Evolutionary conservation across 768 basidiomycete genomes (phyloP).

Genomic region (Cyclocybe cylindracea): DNA sequence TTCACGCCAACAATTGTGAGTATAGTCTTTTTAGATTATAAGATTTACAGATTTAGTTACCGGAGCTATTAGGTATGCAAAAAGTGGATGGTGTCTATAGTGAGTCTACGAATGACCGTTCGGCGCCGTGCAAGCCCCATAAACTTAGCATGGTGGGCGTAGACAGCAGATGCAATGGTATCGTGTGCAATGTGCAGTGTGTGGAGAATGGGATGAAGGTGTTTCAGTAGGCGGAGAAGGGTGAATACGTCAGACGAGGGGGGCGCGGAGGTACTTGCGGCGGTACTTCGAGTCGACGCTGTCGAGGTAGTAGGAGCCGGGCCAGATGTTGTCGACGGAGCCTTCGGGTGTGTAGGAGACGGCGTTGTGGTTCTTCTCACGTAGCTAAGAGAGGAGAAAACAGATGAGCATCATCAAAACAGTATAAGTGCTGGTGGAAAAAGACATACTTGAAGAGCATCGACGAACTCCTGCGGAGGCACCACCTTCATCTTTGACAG

Average conservation of each 20-base stretch:
- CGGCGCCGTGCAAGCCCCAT: too few relatives aligned
- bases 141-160: too few relatives aligned
- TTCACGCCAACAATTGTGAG: too few relatives aligned
- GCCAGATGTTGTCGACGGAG: conserved; percentile 90
- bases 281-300: conserved; percentile 89
- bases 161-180: too few relatives aligned
- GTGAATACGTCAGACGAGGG: conserved; percentile 30
- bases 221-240: neutral
- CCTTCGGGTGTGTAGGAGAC: conserved; percentile 84
- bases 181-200: too few relatives aligned
- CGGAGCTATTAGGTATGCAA: too few relatives aligned
- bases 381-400: conserved; percentile 56
- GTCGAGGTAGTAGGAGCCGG: conserved; percentile 91
- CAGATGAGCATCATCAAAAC: conserved; percentile 4
- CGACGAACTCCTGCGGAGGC: conserved; percentile 89
- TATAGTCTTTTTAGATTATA: too few relatives aligned
- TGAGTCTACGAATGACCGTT: too few relatives aligned
- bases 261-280: conserved; percentile 74
- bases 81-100: too few relatives aligned
- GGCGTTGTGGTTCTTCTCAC: conserved; percentile 96
- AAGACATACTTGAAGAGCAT: conserved; percentile 66
- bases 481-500: conserved; percentile 88
- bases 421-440: conserved; percentile 12
- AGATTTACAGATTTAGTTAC: too few relatives aligned
- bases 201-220: conserved; percentile 7